Evolutionary conservation across 2,329 filamentous ascomycete species (phyloP), one percentile per base, ranked within the genome.

Genomic region (Chalaropsis ovoidea): DNA sequence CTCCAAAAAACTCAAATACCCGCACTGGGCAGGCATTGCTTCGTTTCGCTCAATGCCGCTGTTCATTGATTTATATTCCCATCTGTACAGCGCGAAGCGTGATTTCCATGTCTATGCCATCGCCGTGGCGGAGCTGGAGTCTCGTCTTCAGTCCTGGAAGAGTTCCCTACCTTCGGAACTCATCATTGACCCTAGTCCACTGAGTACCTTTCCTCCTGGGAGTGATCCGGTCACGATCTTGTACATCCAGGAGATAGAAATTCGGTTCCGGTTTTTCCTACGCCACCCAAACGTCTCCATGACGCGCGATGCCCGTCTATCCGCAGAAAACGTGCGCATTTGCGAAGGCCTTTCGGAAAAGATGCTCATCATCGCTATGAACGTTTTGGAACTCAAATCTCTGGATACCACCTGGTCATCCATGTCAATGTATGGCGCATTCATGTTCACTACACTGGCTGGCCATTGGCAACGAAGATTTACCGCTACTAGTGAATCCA

Each of bases 351-450:
- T 83, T 10, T 82, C 86, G 5, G 79, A 81, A 60, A 81, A 85
- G 68, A 83, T 90, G 75, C 77, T 92, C 2, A 77, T 78, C 24
- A 79, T 81, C 31, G 82, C 86, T 5, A 77, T 79, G 24, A 77
- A 83, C 64, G 75, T 92, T 61, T 81, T 83, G 67, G 80, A 79
- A 69, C 77, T 85, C 66, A 88, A 87, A 71, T 85, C 84, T 56
- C 76, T 92, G 3, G 89, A 93, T 71, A 89, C 87, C 1, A 90
- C 88, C 0, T 92, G 88, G 87, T 88, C 89, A 70, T 86, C 87
- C 61, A 80, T 84, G 61, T 86, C 88, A 0, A 81, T 89, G 5
- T 90, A 89, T 71, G 80, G 89, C 13, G 84, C 86, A 54, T 87
- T 87, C 31, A 85, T 89, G 66, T 89, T 90, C 70, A 88, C 87